phyloP scores from a whole-genome alignment of 139 green algal genomes.

The Chlorella ohadii region DNA sequence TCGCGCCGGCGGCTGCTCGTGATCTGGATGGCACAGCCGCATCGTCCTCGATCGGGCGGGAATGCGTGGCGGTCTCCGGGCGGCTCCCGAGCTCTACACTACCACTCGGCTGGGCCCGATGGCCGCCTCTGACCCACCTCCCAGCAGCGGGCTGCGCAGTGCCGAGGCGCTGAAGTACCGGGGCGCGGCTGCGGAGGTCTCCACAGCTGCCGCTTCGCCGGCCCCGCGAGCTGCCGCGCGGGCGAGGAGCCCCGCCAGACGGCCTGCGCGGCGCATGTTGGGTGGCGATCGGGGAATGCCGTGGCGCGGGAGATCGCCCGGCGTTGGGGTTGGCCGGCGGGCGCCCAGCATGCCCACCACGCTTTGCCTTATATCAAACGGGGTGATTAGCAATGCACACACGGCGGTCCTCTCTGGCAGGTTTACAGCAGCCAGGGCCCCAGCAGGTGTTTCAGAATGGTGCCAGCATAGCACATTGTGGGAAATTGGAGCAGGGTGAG shows the following conservation, averaged over 20 bases:
- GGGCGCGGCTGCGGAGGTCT: background rate
- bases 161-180: conserved; percentile 4
- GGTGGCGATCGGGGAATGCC: background rate
- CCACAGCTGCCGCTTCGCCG: background rate
- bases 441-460: too few species aligned
- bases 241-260: conserved; percentile 23
- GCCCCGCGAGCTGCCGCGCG: conserved; percentile 7
- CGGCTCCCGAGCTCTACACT: background rate
- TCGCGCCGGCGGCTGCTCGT: too few species aligned
- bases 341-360: too few species aligned
- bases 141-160: conserved; percentile 8
- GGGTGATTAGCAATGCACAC: too few species aligned
- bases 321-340: too few species aligned
- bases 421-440: too few species aligned
- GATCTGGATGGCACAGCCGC: too few species aligned
- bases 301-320: background rate
- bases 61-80: background rate
- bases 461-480: too few species aligned
- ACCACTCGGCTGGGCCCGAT: background rate
- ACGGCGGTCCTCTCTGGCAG: too few species aligned
- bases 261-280: background rate
- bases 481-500: too few species aligned
- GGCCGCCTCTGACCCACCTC: background rate
- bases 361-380: too few species aligned
- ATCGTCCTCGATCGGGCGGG: background rate